A percentile compares a stretch with the other conserved stretches of the same genome.
Conservation (phyloP, 495 filamentous ascomycete genomes). For the Achaetomiella virescens region DNA sequence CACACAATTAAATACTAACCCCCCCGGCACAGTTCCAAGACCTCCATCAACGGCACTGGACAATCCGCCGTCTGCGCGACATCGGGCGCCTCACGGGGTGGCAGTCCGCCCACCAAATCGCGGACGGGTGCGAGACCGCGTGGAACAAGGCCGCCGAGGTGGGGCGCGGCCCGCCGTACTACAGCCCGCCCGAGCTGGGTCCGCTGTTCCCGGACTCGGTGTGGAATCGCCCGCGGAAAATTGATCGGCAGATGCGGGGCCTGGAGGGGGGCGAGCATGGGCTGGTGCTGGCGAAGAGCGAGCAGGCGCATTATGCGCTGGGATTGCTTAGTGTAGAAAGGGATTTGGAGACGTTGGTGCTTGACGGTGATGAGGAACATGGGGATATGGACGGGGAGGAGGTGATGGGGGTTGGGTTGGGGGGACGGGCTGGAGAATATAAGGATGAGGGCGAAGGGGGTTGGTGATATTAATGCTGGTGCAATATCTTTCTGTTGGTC, state of each 20-base stretch:
- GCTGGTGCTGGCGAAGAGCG: conserved; percentile 41
- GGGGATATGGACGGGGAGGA: not conserved
- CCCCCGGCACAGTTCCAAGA: conserved; percentile 56
- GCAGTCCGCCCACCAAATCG: conserved; percentile 73
- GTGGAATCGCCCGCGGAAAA: conserved; percentile 36
- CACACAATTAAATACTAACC: not conserved
- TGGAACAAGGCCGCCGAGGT: conserved; percentile 69
- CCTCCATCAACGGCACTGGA: conserved; percentile 66
- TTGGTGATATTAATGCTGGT: not conserved
- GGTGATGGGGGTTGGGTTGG: not conserved
- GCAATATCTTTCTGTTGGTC: too few species aligned
- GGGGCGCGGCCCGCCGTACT: conserved; percentile 71
- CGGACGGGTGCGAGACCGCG: conserved; percentile 71
- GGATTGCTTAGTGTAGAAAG: conserved; percentile 47
- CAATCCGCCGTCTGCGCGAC: conserved; percentile 62
- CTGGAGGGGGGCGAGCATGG: conserved; percentile 27
- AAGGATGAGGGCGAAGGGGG: not conserved
- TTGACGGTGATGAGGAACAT: conserved; percentile 28
- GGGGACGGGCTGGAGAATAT: not conserved
- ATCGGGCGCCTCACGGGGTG: conserved; percentile 80
- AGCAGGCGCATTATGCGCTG: conserved; percentile 48
- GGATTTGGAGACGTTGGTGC: conserved; percentile 45
- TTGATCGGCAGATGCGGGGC: conserved; percentile 40
- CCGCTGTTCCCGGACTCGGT: conserved; percentile 31
- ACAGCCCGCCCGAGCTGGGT: conserved; percentile 38